These are phyloP conservation scores for Fragaria vesca DNA, from an alignment of 306 rosid species.

Conservation along the genomic window DNA sequence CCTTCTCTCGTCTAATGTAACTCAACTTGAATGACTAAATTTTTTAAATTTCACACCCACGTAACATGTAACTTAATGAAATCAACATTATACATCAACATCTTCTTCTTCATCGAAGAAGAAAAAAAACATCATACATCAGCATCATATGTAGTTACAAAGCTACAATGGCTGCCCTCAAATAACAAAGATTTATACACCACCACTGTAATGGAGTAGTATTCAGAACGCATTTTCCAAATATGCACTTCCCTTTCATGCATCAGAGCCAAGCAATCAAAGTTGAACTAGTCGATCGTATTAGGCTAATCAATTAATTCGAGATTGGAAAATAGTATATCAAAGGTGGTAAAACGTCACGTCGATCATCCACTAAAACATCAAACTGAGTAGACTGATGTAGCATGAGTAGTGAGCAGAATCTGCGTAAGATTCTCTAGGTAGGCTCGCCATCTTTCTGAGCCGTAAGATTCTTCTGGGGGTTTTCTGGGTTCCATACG, in stretches of 20 bases:
- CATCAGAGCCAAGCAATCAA: not conserved
- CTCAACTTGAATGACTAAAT: not conserved
- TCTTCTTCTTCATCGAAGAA: not conserved
- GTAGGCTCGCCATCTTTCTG: not conserved
- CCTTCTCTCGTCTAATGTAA: too few relatives aligned
- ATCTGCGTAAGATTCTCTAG: not conserved
- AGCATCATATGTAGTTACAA: not conserved
- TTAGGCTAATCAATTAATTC: not conserved
- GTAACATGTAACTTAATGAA: not conserved
- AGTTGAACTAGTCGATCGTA: not conserved
- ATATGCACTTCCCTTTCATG: not conserved
- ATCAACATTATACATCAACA: not conserved
- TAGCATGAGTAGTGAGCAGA: not conserved
- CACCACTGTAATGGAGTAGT: not conserved
- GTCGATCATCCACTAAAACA: not conserved
- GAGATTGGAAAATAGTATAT: not conserved
- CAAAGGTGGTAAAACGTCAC: not conserved
- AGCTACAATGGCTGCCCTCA: not conserved
- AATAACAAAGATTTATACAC: not conserved
- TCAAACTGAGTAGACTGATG: not conserved
- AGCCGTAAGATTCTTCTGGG: not conserved
- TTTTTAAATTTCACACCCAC: too few relatives aligned
- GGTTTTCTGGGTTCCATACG: not conserved
- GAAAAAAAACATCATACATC: not conserved
- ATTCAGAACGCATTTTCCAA: slow-evolving; percentile 7